Percentiles rank a stretch among this genome's conserved stretches.
Evolutionary conservation across 345 rosid genomes (phyloP).

Genomic region (Erodium maritimum): DNA sequence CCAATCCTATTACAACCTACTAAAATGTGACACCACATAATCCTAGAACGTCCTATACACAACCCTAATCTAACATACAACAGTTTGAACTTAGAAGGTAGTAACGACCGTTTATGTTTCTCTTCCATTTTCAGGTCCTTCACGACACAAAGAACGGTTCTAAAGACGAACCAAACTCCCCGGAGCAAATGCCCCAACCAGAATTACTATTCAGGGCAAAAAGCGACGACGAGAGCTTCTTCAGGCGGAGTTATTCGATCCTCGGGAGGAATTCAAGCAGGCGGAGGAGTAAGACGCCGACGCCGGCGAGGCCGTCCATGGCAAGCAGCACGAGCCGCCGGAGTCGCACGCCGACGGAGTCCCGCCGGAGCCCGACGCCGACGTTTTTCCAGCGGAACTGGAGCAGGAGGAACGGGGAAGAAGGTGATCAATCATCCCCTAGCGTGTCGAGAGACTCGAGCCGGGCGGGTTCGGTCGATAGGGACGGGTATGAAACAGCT

Average conservation of each 20-base stretch:
- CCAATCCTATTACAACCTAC: too few species aligned
- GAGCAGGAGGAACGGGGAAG: not conserved
- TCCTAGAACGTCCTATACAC: too few species aligned
- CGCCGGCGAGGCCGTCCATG: slow-evolving; percentile 7
- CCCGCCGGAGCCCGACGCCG: slow-evolving; percentile 2
- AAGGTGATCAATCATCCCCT: slow-evolving; percentile 3
- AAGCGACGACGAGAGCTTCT: slow-evolving; percentile 39
- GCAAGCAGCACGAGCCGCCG: slow-evolving; percentile 34
- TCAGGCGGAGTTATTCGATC: slow-evolving; percentile 20
- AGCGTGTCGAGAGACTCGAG: not conserved
- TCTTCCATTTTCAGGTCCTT: not conserved
- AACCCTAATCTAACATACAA: too few species aligned
- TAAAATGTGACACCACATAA: too few species aligned
- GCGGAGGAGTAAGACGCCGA: slow-evolving; percentile 10
- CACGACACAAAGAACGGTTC: too few species aligned
- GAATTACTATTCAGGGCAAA: too few species aligned
- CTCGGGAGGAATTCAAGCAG: slow-evolving; percentile 28
- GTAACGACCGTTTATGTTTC: not conserved
- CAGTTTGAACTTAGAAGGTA: too few species aligned
- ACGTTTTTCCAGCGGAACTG: slow-evolving; percentile 2
- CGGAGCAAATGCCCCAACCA: too few species aligned
- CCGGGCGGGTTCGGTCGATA: not conserved
- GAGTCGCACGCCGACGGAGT: slow-evolving; percentile 8
- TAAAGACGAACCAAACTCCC: not conserved
- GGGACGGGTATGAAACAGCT: not conserved